Evolutionary conservation across 768 basidiomycete genomes (phyloP), one percentile per base, ranked within the genome.

Genomic region (Amanita jacksonii): DNA sequence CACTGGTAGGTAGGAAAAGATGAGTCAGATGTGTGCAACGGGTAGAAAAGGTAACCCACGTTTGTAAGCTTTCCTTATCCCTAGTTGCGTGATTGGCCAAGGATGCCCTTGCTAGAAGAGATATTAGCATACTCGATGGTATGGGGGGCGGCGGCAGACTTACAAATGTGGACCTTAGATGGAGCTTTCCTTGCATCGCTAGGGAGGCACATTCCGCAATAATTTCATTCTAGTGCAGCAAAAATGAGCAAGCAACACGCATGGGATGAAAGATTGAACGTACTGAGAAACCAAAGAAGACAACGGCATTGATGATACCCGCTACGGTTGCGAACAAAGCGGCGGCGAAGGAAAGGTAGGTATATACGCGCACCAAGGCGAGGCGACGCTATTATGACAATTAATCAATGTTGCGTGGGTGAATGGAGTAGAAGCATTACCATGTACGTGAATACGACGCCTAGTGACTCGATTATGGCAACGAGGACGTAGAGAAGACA

Each of bases 231-330:
- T 70, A n/a, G 46, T 4, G 32, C 12, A 25, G 44, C 8, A 16
- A 9, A 6, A 13, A 8, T 31, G 13, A 45, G 27, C 25, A 16
- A 20, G 4, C 28, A 15, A 8, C 43, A 28, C 22, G 3, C 43
- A 12, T 4, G 33, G 9, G 24, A 20, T n/a, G 10, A 8, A 24
- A 40, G 2, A 39, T 9, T n/a, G 33, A 23, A 61, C 68, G 32
- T 45, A 68, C 67, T 18, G 64, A 58, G 24, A 64, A 61, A 18
- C 57, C 48, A 50, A 66, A 69, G 46, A 69, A 70, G n/a, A 64
- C 53, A 9, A 64, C 50, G 12, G 64, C 62, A 1, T 54, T 53
- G 12, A 68, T 41, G 41, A 66, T 58, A 8, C 65, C 66, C 10
- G 66, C 61, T 5, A 55, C 53, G 1, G 60, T 63, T 19, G 65